Evolutionary conservation across 2,329 filamentous ascomycete species (phyloP), one percentile per base, ranked within the genome.

Genomic region (Mycosphaerella sp.): DNA sequence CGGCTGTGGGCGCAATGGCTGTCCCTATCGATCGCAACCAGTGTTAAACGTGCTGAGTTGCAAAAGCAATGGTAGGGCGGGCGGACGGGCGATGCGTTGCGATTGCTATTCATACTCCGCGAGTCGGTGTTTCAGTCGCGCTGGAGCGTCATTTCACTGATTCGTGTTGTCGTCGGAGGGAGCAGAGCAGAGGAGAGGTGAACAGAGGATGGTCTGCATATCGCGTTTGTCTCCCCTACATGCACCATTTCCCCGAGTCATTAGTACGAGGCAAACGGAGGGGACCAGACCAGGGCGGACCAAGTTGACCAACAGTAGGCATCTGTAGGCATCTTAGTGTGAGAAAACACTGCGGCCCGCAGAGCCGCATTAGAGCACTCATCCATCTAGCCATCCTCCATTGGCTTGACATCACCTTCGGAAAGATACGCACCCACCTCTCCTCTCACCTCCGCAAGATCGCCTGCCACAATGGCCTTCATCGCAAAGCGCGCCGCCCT

Each of bases 401-500:
- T 38, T 11, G 12, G 39, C 45, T 48, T 48, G 46, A 48, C 46
- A 54, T 32, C 47, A 50, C 38, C 26, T 29, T 38, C 10, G 34
- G 34, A 38, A n/a, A 38, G 34, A 38, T n/a, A n/a, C 34, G 41
- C 46, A 39, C 14, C 21, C 21, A 45, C 45, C 48, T 29, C 26
- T 29, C 26, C 4, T 36, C 43, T 34, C 32, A 44, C 42, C 39
- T 44, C 51, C 14, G 48, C 51, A 48, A 42, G 45, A 48, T 44
- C 32, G 53, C 43, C 34, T 53, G 21, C 54, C 68, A 69, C 56
- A 56, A 78, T 77, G 74, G 74, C 74, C 56, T 72, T 74, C 59
- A 71, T 77, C 62, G 65, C 71, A 58, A 69, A 72, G 62, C 71
- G 74, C 64, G 65, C 71, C 56, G 74, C 74, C 62, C 72, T 76